Evolutionary conservation across 75 land plant genomes (phyloP).

Genomic region (Adiantum capillusveneris): DNA sequence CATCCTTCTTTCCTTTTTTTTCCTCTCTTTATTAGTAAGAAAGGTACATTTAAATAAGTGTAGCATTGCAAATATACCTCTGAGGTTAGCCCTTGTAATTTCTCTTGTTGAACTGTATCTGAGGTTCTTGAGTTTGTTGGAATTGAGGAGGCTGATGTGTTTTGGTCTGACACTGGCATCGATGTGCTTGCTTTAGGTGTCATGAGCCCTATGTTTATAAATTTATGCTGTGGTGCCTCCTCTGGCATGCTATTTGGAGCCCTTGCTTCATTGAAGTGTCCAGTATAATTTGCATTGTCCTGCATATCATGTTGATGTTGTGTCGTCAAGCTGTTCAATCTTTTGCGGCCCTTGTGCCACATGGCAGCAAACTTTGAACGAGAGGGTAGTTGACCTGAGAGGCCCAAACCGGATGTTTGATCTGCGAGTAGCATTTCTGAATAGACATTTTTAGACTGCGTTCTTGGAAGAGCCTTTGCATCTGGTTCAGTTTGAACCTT

Average conservation of each 20-base stretch:
- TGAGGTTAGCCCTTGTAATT: conserved; percentile 28
- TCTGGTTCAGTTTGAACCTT: too few relatives aligned
- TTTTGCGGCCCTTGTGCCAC: not conserved
- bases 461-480: too few relatives aligned
- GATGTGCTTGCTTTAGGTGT: not conserved
- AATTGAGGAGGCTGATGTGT: not conserved
- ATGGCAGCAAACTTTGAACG: not conserved
- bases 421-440: too few relatives aligned
- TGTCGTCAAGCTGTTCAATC: not conserved
- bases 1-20: too few relatives aligned
- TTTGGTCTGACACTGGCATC: not conserved
- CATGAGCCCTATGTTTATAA: too few relatives aligned
- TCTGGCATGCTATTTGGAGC: not conserved
- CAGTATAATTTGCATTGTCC: too few relatives aligned
- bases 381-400: not conserved
- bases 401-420: not conserved
- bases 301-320: not conserved
- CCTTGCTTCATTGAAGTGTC: not conserved
- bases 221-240: not conserved
- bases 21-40: too few relatives aligned
- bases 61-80: too few relatives aligned
- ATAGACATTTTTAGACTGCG: too few relatives aligned
- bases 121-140: too few relatives aligned
- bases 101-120: conserved; percentile 23
- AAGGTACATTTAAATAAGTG: too few relatives aligned